Evolutionary conservation across 2,329 filamentous ascomycete species (phyloP).

Genomic region (Beauveria sp.): DNA sequence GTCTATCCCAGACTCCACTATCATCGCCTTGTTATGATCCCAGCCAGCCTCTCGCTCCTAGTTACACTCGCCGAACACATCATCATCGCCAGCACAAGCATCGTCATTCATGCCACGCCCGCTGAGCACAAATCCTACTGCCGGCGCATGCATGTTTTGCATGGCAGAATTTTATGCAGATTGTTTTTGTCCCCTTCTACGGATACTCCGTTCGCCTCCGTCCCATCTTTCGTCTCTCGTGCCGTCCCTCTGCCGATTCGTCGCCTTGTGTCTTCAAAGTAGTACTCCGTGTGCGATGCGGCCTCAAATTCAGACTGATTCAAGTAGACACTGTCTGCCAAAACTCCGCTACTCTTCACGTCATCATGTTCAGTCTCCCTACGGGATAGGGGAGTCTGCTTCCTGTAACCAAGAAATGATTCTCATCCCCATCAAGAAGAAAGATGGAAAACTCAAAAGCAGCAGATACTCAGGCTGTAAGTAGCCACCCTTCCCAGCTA

Average conservation of each 20-base stretch:
- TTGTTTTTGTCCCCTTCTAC: background rate
- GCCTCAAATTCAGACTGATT: too few relatives aligned
- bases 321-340: too few relatives aligned
- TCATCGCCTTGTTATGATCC: slow-evolving; percentile 7
- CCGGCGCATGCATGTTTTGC: slow-evolving; percentile 1
- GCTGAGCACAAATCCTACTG: background rate
- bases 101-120: background rate
- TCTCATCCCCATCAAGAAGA: background rate
- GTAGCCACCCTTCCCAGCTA: background rate
- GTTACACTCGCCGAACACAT: background rate
- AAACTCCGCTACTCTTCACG: too few relatives aligned
- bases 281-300: too few relatives aligned
- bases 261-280: too few relatives aligned
- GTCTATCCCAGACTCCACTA: background rate
- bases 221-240: too few relatives aligned
- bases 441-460: background rate
- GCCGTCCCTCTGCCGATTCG: too few relatives aligned
- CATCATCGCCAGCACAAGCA: background rate
- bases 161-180: background rate
- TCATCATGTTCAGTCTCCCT: too few relatives aligned
- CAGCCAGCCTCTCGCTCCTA: background rate
- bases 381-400: too few relatives aligned
- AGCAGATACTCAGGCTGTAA: background rate
- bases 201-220: background rate
- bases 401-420: background rate